Base-by-base conservation (phyloP, 306 rosid genomes). In the Begonia peltatifolia region DNA sequence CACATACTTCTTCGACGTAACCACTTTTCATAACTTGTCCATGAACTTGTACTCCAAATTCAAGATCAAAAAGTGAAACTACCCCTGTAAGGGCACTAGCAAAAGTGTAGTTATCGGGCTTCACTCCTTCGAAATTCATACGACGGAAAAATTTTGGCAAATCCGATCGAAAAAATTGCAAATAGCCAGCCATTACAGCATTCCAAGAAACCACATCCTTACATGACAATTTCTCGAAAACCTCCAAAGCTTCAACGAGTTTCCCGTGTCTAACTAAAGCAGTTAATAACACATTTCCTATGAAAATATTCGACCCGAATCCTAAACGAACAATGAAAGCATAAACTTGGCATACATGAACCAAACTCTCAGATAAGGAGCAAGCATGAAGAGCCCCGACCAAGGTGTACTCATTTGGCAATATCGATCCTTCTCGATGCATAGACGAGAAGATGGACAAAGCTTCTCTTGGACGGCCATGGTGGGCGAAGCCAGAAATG, bases 301-400 rank as follows among this genome's bases (percentile, higher is more conserved):
- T 72, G 68, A 69, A 85, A 12, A 72, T 11, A 66, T 79, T 81
- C 8, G 74, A 76, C 63, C 67, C 69, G 52, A 76, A 63, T 66
- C 95, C 87, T 6, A 71, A 64, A 48, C 84, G 68, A 60, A 85
- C 67, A 30, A 79, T 50, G 18, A 79, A 66, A 2, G 82, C 63
- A 63, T 72, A 81, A 56, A 85, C 68, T 64, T 81, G 87, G 68
- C 69, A 64, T 9, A 77, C 68, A 12, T 14, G 71, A 43, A 63
- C 56, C 25, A 48, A 14, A 54, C 62, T 72, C 56, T 59, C 64
- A 1, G 47, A 41, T 17, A 81, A 74, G 11, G 90, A 85, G 65
- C 79, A 76, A 2, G 95, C 95, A 1, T 85, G 90, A 12, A 85
- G 82, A 15, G 80, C 76, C 63, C 87, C 78, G 14, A 81, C 87